Evolutionary conservation across 2,329 filamentous ascomycete genomes (phyloP), one percentile per base, ranked within the genome.

Genomic region (Penicillium sp.): DNA sequence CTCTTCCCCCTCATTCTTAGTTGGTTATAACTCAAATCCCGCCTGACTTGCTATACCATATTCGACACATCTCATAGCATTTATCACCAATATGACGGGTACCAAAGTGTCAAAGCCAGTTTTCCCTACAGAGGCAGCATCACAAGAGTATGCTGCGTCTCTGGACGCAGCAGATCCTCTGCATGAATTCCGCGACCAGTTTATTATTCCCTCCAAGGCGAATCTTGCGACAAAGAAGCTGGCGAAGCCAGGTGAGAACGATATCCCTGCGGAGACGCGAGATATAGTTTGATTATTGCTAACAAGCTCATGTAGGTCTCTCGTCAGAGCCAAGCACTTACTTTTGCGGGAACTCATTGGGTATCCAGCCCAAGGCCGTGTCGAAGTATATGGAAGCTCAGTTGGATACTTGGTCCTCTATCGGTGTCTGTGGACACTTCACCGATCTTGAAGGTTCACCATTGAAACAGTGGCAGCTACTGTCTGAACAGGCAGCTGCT

Each of bases 311-410:
- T 39, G 23, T 47, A 70, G 76, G 75, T 52, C 65, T 74, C 44
- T 73, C 72, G 1, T 66, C 71, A 21, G 70, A 78, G 8, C 70
- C 67, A 38, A 72, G 70, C 42, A 87, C 90, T 55, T 96, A 96
- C 75, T 87, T 96, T 65, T 92, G 91, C 64, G 92, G 92, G 54
- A 96, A 96, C 77, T 96, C 91, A 0, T 83, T 96, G 3, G 92
- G 92, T 33, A 83, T 93, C 10, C 91, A 96, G 74, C 91, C 92
- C 31, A 86, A 84, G 64, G 82, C 85, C 4, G 86, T 87, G 0
- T 78, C 83, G 17, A 77, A 82, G 23, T 86, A 90, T 62, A 74
- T 96, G 61, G 79, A 86, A 49, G 84, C 86, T 4, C 90, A 94
- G 64, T 82, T 96, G 1, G 84, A 89, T 66, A 93, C 90, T 2